These are phyloP conservation scores for Calocera viscosa DNA, from an alignment of 768 basidiomycete species.

Conservation along the genomic window DNA sequence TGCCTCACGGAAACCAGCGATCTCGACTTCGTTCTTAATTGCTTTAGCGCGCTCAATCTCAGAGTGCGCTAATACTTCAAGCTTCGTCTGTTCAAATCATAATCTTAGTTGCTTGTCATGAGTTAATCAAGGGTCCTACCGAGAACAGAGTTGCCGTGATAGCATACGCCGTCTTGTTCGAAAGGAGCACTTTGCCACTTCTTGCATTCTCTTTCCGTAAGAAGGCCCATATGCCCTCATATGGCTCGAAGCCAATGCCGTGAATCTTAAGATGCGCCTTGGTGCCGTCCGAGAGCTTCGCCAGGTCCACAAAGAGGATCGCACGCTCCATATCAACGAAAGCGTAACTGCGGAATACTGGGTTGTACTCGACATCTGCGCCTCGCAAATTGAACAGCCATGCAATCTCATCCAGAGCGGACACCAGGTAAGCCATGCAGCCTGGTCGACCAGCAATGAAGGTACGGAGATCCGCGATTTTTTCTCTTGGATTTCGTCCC, in stretches of 20 bases:
- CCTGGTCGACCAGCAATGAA: slow-evolving; percentile 52
- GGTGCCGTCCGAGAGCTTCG: slow-evolving; percentile 50
- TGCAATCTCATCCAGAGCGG: slow-evolving; percentile 44
- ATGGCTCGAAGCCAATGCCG: slow-evolving; percentile 48
- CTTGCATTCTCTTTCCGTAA: slow-evolving; percentile 65
- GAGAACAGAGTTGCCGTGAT: neutral
- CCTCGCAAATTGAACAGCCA: slow-evolving; percentile 84
- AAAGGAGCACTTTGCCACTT: slow-evolving; percentile 48
- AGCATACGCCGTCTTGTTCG: neutral
- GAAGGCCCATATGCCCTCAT: slow-evolving; percentile 70
- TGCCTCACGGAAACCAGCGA: slow-evolving; percentile 68
- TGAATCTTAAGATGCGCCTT: slow-evolving; percentile 44
- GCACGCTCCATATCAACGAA: slow-evolving; percentile 49
- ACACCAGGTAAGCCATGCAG: slow-evolving; percentile 55
- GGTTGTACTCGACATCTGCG: slow-evolving; percentile 80
- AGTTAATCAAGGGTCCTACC: neutral
- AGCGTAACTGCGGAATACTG: slow-evolving; percentile 80
- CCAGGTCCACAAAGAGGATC: slow-evolving; percentile 61
- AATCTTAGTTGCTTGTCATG: neutral
- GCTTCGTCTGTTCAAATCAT: slow-evolving; percentile 8
- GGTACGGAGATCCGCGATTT: slow-evolving; percentile 54
- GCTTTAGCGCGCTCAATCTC: slow-evolving; percentile 67
- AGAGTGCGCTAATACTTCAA: slow-evolving; percentile 38
- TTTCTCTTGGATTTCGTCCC: slow-evolving; percentile 45
- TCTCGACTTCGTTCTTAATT: slow-evolving; percentile 77